Base-by-base conservation (phyloP, 306 rosid species). In the Mimosa pudica region DNA sequence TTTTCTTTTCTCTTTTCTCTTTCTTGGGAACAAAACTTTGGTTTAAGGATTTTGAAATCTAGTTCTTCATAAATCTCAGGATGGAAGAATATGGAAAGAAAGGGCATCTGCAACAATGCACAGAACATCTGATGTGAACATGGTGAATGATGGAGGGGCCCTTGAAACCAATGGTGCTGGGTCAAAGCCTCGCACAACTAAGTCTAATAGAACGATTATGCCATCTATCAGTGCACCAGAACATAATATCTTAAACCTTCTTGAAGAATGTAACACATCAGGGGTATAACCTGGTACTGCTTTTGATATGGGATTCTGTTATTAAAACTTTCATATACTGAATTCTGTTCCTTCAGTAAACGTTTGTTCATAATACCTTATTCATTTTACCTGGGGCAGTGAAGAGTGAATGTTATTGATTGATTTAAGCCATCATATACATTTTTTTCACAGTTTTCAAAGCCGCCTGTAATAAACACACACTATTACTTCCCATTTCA, bases 161-260 rank as follows among this genome's bases (percentile, higher is more conserved):
- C 85, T 82, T 20, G 93, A 90, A 75, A 49, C 88, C 8, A 92
- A 86, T 79, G 81, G 75, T 10, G 77, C 74, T 12, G 87, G 18
- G 47, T 75, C 84, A 2, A 90, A 75, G 75, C 93, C 97, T 38
- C 83, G 89, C 57, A 68, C 80, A 77, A 74, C 85, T 60, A 93
- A 81, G 33, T 60, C 85, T 61, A 90, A 86, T 64, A 84, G 96
- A 81, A 63, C 64, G 88, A 95, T 95, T 78, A 83, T 95, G 74
- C 98, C 99, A 9, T 92, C 99, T 73, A 74, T 89, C 8, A 95
- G 98, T 89, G 99, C 99, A 78, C 99, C 98, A 0, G 99, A 95
- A 79, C 94, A 90, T 70, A 84, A 93, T 81, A 48, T 95, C 75
- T 77, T 95, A 35, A 92, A 92, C 71, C 90, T 95, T 44, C 98